Percentiles rank a stretch among this genome's conserved stretches.
phyloP scores from a whole-genome alignment of 1,139 yeast species.

The Scheffersomyces titani region DNA sequence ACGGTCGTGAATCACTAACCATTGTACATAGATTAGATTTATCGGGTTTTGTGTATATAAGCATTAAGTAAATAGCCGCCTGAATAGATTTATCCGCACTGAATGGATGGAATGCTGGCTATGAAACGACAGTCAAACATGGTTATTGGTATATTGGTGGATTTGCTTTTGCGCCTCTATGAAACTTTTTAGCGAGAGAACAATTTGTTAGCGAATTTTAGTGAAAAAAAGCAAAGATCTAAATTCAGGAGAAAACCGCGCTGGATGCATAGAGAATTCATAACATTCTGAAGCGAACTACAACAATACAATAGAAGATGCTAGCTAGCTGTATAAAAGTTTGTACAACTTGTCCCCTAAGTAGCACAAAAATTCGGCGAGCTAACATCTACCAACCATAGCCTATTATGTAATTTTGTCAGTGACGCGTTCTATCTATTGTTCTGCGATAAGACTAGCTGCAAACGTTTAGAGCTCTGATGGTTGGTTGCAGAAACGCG shows the following conservation, averaged over 20 bases:
- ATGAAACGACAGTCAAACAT: background rate
- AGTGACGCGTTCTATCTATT: background rate
- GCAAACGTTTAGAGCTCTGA: background rate
- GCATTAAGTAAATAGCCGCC: background rate
- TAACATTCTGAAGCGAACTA: background rate
- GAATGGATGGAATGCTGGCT: background rate
- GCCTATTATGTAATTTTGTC: no score
- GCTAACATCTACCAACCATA: no score
- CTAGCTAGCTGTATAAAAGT: no score
- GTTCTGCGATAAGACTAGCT: background rate
- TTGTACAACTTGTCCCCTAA: no score
- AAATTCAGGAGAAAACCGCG: background rate
- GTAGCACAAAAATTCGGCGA: background rate
- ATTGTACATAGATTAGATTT: background rate
- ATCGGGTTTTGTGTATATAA: background rate
- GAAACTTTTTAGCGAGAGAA: background rate
- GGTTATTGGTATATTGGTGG: background rate
- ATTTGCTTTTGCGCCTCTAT: background rate
- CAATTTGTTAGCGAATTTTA: background rate
- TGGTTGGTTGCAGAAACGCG: background rate
- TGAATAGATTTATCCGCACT: background rate
- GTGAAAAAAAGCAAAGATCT: background rate
- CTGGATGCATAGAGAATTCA: background rate
- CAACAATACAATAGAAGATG: background rate
- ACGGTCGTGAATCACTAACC: slow-evolving; percentile 17